Evolutionary conservation across 495 filamentous ascomycete species (phyloP), one percentile per base, ranked within the genome.

Genomic region (Penicillium angulare): DNA sequence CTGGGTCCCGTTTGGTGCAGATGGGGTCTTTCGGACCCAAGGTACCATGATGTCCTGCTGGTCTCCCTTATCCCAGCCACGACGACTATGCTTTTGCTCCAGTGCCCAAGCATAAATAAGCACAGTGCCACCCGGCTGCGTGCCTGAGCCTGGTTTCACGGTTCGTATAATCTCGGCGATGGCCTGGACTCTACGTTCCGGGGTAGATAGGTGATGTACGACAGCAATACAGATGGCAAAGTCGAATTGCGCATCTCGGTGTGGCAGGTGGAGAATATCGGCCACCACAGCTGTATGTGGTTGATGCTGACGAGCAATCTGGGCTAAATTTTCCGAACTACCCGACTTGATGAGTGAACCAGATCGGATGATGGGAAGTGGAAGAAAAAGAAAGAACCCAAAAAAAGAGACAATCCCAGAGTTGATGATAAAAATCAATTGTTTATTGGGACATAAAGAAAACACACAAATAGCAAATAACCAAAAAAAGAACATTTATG

Each of bases 51-150:
- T 82, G 72, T 98, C 93, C 68, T 97, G 92, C 50, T 84, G 81
- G 58, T 87, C 80, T 13, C 85, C 86, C 61, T 91, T 87, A 54
- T 89, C 86, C 93, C 92, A 98, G 16, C 93, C 93, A 59, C 93
- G 76, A 48, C 95, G 86, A 64, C 91, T 96, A 51, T 71, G 73
- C 65, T 88, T 86, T 67, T 98, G 93, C 72, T 98, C 93, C 20
- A 98, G 77, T 2, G 93, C 93, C 93, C 93, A 98, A n/a, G 92
- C 93, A 65, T 92, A 95, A 20, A 97, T 77, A 52, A 98, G 68
- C 15, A 87, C 83, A 63, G 77, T 84, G 10, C 90, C 89, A 9
- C 74, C 75, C 27, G 58, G 60, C 27, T 54, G 42, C 15, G 49
- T 50, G 43, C 57, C 58, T 16, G 60, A 64, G 17, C 65, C 46